Evolutionary conservation across 2,329 filamentous ascomycete genomes (phyloP).

Genomic region (Epichloe sibirici): DNA sequence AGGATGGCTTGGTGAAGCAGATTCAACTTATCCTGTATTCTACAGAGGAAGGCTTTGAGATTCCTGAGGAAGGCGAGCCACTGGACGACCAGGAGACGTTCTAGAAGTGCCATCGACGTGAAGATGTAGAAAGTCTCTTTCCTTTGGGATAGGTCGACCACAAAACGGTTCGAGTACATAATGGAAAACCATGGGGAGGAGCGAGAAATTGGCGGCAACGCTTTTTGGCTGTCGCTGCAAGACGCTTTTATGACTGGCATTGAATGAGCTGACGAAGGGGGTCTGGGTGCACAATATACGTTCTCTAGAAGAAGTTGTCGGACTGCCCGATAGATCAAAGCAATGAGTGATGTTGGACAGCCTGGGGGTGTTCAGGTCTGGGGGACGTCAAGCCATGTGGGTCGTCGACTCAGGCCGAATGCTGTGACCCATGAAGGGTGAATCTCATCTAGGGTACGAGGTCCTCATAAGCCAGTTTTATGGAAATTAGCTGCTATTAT

Average conservation of each 20-base stretch:
- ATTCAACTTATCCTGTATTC: slow-evolving; percentile 97
- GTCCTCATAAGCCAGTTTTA: no score
- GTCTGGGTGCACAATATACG: slow-evolving; percentile 1
- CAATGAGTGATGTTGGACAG: not conserved
- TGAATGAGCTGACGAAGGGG: slow-evolving; percentile 1
- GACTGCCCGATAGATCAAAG: slow-evolving; percentile 1
- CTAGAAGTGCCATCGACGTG: slow-evolving; percentile 22
- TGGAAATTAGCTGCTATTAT: no score
- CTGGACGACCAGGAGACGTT: slow-evolving; percentile 73
- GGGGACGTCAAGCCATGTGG: no score
- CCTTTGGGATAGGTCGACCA: not conserved
- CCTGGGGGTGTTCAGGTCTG: no score
- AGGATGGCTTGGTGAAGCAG: slow-evolving; percentile 82
- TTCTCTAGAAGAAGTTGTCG: slow-evolving; percentile 1
- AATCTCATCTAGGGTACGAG: no score
- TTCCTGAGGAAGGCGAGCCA: slow-evolving; percentile 64
- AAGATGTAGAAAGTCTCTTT: not conserved
- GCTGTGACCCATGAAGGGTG: no score
- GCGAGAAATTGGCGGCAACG: not conserved
- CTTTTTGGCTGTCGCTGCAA: not conserved
- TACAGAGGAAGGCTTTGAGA: slow-evolving; percentile 87
- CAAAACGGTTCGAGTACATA: not conserved
- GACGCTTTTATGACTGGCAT: slow-evolving; percentile 5
- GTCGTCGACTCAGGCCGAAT: no score
- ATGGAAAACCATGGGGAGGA: not conserved